Evolutionary conservation across 2,329 filamentous ascomycete species (phyloP).

Genomic region (Ilyonectria sp.): DNA sequence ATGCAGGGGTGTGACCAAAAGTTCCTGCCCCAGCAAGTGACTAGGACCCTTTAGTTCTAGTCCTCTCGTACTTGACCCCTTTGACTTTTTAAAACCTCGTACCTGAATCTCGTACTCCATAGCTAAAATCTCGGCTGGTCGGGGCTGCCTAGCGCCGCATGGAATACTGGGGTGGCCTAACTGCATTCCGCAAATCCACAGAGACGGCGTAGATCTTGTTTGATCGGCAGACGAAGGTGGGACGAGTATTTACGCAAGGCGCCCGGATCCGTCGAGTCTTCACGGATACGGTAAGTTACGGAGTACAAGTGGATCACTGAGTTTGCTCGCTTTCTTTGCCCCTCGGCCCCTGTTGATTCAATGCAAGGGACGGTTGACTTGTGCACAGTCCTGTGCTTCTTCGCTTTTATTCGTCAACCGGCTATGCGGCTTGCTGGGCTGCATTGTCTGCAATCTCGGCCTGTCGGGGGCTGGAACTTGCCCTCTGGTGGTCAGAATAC

Average conservation of each 20-base stretch:
- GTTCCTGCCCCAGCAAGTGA: background rate
- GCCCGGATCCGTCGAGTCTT: too few species aligned
- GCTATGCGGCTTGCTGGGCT: background rate
- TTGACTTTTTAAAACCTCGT: background rate
- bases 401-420: background rate
- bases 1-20: background rate
- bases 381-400: background rate
- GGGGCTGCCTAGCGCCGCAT: too few species aligned
- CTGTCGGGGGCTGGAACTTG: too few species aligned
- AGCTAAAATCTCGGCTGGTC: too few species aligned
- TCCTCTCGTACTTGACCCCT: background rate
- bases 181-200: too few species aligned
- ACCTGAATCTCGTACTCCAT: background rate
- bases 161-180: too few species aligned
- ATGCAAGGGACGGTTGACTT: constrained; percentile 5
- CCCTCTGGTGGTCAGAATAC: too few species aligned
- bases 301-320: background rate
- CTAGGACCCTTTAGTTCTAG: background rate
- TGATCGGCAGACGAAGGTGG: too few species aligned
- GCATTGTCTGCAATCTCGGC: background rate
- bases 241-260: too few species aligned
- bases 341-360: background rate
- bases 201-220: too few species aligned
- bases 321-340: background rate
- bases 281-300: too few species aligned